Evolutionary conservation across 768 basidiomycete genomes (phyloP).

Genomic region (Suillus bovinus): DNA sequence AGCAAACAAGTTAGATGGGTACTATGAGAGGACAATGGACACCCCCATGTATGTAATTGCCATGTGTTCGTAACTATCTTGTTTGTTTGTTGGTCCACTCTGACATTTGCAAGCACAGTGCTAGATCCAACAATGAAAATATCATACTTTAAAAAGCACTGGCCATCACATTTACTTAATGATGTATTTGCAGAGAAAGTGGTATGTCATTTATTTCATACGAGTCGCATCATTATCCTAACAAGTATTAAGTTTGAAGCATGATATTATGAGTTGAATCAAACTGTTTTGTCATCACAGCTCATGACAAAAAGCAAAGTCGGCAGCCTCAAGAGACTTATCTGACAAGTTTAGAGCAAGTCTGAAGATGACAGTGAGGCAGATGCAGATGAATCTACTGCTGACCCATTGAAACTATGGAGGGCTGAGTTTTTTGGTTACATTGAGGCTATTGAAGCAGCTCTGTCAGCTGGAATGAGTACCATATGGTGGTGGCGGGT

Average conservation of each 20-base stretch:
- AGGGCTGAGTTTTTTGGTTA: no score
- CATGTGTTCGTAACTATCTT: no score
- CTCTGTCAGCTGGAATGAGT: slow-evolving; percentile 15
- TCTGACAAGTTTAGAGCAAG: slow-evolving; percentile 9
- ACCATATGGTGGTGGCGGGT: slow-evolving; percentile 39
- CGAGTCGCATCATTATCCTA: no score
- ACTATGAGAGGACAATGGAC: no score
- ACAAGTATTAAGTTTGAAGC: slow-evolving; percentile 7
- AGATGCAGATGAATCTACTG: background rate
- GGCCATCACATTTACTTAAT: slow-evolving; percentile 19
- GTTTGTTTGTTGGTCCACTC: no score
- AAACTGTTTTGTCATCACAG: slow-evolving; percentile 13
- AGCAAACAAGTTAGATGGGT: no score
- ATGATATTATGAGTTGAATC: background rate
- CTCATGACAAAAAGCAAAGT: slow-evolving; percentile 8
- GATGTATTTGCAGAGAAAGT: slow-evolving; percentile 19
- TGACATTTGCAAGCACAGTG: no score
- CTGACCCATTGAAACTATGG: no score
- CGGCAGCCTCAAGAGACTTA: background rate
- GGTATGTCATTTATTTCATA: no score
- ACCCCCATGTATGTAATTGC: no score
- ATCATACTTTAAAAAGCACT: slow-evolving; percentile 28
- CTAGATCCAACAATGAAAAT: slow-evolving; percentile 19
- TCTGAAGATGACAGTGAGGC: slow-evolving; percentile 11
- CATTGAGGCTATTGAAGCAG: no score